These are phyloP conservation scores for Coffea eugenioides DNA, from an alignment of 257 asterid genomes.

Conservation along the genomic window DNA sequence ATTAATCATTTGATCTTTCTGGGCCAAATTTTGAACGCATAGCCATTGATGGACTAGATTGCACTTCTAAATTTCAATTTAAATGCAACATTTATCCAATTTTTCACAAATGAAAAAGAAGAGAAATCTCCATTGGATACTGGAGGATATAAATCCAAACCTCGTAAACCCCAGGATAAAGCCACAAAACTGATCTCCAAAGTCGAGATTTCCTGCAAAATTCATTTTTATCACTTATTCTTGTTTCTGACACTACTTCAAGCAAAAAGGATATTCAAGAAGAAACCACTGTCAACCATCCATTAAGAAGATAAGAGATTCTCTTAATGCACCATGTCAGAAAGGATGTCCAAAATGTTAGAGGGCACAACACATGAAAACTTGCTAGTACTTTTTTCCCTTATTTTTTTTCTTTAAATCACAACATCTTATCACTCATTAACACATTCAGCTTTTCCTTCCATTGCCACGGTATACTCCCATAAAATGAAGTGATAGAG, in stretches of 20 bases:
- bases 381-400: not conserved
- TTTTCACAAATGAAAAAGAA: not conserved
- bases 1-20: too few relatives aligned
- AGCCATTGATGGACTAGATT: not conserved
- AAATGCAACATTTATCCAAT: not conserved
- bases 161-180: slow-evolving; percentile 97
- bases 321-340: not conserved
- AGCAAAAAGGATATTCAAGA: not conserved
- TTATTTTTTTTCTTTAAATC: too few relatives aligned
- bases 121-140: not conserved
- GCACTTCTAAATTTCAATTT: not conserved
- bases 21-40: not conserved
- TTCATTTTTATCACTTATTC: slow-evolving; percentile 1
- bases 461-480: not conserved
- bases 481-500: not conserved
- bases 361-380: not conserved
- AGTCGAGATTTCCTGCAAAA: slow-evolving; percentile 55
- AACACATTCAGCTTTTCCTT: not conserved
- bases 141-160: slow-evolving; percentile 30
- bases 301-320: not conserved
- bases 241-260: not conserved
- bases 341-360: not conserved
- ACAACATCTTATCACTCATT: not conserved
- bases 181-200: slow-evolving; percentile 80
- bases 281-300: not conserved